A percentile compares a stretch with the other conserved stretches of the same genome.
These are phyloP conservation scores for Chamaecrista fasciculata DNA, from an alignment of 306 rosid species.

Conservation along the genomic window DNA sequence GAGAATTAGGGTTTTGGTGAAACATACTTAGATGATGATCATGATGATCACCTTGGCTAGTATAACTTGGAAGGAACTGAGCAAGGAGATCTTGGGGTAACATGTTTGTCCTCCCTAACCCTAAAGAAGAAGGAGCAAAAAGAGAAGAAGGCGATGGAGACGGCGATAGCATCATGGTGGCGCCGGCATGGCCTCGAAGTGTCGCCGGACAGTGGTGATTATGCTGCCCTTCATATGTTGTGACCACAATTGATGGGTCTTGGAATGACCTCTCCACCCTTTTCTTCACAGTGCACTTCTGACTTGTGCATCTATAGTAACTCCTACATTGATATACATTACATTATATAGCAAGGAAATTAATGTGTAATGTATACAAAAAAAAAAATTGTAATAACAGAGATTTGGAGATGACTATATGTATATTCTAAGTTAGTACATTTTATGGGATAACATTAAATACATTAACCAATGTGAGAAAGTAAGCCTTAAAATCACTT, in stretches of 20 bases:
- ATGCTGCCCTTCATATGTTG: constrained; percentile 83
- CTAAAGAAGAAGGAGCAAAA: constrained; percentile 25
- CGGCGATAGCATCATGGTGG: constrained; percentile 32
- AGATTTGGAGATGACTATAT: too few species aligned
- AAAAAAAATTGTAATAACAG: too few species aligned
- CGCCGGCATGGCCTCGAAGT: constrained; percentile 43
- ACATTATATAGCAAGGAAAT: not conserved
- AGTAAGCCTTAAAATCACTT: too few species aligned
- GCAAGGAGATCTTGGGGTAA: constrained; percentile 50
- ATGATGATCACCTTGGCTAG: constrained; percentile 28
- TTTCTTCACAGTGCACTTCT: constrained; percentile 70
- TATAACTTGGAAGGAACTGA: constrained; percentile 47
- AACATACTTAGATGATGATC: constrained; percentile 11
- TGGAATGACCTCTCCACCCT: constrained; percentile 69
- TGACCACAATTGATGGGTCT: constrained; percentile 56
- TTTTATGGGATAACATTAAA: too few species aligned
- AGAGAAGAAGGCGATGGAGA: constrained; percentile 32
- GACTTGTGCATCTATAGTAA: constrained; percentile 76
- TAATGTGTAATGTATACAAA: too few species aligned
- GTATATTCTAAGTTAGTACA: too few species aligned
- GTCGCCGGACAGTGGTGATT: constrained; percentile 57
- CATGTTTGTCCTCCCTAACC: constrained; percentile 15
- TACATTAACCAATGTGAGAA: too few species aligned
- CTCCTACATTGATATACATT: constrained; percentile 43
- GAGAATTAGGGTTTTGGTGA: constrained; percentile 39